Evolutionary conservation across 805 yeast species (phyloP), one percentile per base, ranked within the genome.

Genomic region (Zygosaccharomyces kombuchaensis): DNA sequence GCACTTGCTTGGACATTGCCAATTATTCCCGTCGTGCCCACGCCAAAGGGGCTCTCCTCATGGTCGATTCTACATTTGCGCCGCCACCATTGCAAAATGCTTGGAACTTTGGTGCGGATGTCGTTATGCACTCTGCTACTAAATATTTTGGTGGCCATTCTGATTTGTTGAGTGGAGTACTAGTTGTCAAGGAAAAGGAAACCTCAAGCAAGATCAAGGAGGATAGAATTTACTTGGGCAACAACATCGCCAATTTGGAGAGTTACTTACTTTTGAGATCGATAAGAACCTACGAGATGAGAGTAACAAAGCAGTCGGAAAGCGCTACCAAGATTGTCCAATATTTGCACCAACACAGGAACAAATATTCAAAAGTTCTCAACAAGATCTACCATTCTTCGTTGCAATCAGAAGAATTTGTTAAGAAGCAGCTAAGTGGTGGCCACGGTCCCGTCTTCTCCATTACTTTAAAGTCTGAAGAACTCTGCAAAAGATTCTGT

Each of bases 71-170:
- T 5, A 91, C 97, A 0, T 87, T 91, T 67, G 97, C 96, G 8
- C 96, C 97, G 16, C 95, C 95, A 10, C 96, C 96, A 13, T 67
- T 89, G 46, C 84, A 80, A 56, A 78, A 87, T 50, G 91, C 95
- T 4, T 87, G 88, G 67, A 73, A 74, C 32, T 83, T 78, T 57
- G 96, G 91, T 39, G 96, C 84, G 25, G 97, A 91, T 64, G 68
- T 88, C 53, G 81, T 91, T n/a, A 71, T 91, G 77, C 96, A 90
- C 65, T 87, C 96, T 1, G 96, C 89, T 1, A 90, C 96, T 0
- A 90, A 90, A 63, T 91, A 84, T 67, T 84, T 88, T 59, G 96
- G 96, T 32, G 97, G 98, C n/a, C 96, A 90, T 66, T 86, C 95
- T 6, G 97, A 90, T 63, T 69, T 89, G 35, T 70, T 90, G 41